phyloP scores from a whole-genome alignment of 371 early-diverging fungal genomes.

The Lichtheimia ornata region DNA sequence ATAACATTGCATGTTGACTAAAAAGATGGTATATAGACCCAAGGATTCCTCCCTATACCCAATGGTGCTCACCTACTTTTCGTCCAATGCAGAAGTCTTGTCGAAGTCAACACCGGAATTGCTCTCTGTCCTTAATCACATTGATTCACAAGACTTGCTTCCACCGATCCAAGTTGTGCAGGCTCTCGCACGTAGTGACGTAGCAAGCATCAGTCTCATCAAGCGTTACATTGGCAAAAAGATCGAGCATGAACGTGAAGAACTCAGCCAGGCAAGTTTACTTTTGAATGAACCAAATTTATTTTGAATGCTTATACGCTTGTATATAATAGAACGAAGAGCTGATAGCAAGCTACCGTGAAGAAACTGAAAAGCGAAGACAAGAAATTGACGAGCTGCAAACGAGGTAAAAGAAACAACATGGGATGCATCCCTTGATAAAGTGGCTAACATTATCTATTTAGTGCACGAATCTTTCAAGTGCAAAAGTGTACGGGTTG shows the following conservation, averaged over 20 bases:
- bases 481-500: conserved; percentile 86
- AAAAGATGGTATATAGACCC: conserved; percentile 33
- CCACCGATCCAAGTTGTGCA: conserved; percentile 89
- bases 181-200: conserved; percentile 77
- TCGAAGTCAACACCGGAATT: conserved; percentile 60
- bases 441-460: conserved; percentile 10
- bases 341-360: conserved; percentile 72
- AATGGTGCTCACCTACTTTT: conserved; percentile 82
- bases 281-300: not conserved
- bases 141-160: conserved; percentile 83
- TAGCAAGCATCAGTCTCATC: conserved; percentile 85
- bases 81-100: conserved; percentile 62
- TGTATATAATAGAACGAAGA: conserved; percentile 49
- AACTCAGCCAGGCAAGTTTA: conserved; percentile 60
- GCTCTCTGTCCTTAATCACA: conserved; percentile 74
- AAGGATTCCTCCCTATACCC: conserved; percentile 82
- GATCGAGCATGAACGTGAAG: conserved; percentile 70
- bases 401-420: conserved; percentile 47
- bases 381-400: conserved; percentile 81
- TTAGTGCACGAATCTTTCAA: conserved; percentile 80
- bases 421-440: not conserved
- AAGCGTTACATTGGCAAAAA: conserved; percentile 78
- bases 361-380: conserved; percentile 78
- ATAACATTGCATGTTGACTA: too few relatives aligned
- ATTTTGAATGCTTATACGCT: not conserved